phyloP scores from a whole-genome alignment of 2,329 filamentous ascomycete species.

The Ascocoryne sarcoides region DNA sequence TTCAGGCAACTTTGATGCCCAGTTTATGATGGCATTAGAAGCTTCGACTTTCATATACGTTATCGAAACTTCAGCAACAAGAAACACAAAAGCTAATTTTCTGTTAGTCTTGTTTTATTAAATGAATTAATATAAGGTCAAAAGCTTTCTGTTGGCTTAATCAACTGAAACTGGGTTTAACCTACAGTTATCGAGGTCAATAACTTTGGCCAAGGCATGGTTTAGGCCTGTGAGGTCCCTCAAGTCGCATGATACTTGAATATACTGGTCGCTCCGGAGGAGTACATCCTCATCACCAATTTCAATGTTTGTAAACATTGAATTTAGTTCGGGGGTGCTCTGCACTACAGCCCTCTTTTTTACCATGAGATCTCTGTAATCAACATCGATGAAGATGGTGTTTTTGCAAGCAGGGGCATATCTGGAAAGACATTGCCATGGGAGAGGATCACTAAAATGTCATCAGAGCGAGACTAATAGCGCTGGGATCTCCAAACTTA shows the following conservation, averaged over 20 bases:
- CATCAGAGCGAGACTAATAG: neutral
- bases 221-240: slow-evolving; percentile 56
- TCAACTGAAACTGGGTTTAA: neutral
- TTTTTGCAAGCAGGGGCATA: slow-evolving; percentile 50
- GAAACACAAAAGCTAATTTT: slow-evolving; percentile 47
- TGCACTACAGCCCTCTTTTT: slow-evolving; percentile 64
- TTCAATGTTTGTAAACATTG: slow-evolving; percentile 39
- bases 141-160: neutral
- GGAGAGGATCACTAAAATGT: slow-evolving; percentile 64
- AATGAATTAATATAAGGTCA: neutral
- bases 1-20: slow-evolving; percentile 63
- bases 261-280: slow-evolving; percentile 60
- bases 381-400: slow-evolving; percentile 71
- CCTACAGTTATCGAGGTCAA: slow-evolving; percentile 47
- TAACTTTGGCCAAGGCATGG: slow-evolving; percentile 45
- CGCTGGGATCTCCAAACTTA: slow-evolving; percentile 39
- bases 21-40: slow-evolving; percentile 66
- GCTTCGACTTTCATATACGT: slow-evolving; percentile 76
- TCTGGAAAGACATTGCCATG: slow-evolving; percentile 70
- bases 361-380: slow-evolving; percentile 71
- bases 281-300: slow-evolving; percentile 39
- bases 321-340: slow-evolving; percentile 50
- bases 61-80: slow-evolving; percentile 82
- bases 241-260: slow-evolving; percentile 75
- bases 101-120: neutral